phyloP scores from a whole-genome alignment of 306 rosid species.

The Hippophae tibetana region DNA sequence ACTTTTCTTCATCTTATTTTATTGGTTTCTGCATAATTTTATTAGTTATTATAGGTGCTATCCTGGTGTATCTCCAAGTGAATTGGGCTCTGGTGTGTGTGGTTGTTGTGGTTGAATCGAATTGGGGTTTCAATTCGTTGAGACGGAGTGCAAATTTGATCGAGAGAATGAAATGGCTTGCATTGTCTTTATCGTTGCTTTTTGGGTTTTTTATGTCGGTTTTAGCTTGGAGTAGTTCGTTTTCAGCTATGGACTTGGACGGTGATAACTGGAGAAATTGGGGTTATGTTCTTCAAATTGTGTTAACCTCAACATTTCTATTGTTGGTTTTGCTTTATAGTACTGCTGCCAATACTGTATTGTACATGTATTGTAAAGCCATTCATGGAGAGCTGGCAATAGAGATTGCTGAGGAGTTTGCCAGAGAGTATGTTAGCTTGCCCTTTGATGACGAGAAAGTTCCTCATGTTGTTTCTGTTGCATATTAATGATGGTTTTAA shows the following conservation, averaged over 20 bases:
- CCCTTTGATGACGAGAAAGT: constrained; percentile 64
- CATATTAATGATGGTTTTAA: constrained; percentile 11
- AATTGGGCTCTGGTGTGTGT: constrained; percentile 34
- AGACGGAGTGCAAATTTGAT: background rate
- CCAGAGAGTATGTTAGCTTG: constrained; percentile 37
- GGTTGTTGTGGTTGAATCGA: constrained; percentile 32
- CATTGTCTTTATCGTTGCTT: constrained; percentile 24
- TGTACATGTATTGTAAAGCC: constrained; percentile 42
- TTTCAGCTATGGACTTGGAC: constrained; percentile 13
- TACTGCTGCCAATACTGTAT: constrained; percentile 38
- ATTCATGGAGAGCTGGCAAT: constrained; percentile 28
- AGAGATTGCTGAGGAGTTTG: constrained; percentile 51
- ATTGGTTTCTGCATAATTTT: constrained; percentile 1
- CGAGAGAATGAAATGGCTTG: constrained; percentile 33
- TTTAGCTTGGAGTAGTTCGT: constrained; percentile 22
- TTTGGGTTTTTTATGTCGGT: constrained; percentile 24
- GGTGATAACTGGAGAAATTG: constrained; percentile 33
- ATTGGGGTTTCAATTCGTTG: constrained; percentile 31
- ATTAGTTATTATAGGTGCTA: background rate
- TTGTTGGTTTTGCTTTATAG: constrained; percentile 37
- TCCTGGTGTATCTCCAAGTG: constrained; percentile 32
- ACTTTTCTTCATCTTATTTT: constrained; percentile 17
- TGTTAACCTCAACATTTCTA: constrained; percentile 32
- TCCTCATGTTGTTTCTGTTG: constrained; percentile 65
- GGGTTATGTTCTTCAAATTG: constrained; percentile 43